A percentile compares a stretch with the other conserved stretches of the same genome.
These are phyloP conservation scores for Solanum hybrid DNA, from an alignment of 305 asterid genomes.

Conservation along the genomic window DNA sequence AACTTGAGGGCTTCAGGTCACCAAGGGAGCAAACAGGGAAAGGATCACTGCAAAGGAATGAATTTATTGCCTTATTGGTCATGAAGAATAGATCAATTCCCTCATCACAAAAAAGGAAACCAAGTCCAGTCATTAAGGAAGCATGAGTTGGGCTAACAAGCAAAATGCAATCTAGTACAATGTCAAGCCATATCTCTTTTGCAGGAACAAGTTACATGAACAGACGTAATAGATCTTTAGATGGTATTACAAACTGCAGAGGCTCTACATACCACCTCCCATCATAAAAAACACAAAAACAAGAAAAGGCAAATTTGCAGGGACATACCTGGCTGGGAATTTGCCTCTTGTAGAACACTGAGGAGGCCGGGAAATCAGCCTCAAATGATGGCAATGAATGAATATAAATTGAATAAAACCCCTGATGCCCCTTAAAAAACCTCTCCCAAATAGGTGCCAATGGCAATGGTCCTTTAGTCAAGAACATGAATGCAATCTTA, in stretches of 20 bases:
- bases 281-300: background rate
- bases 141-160: background rate
- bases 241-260: background rate
- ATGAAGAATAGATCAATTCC: background rate
- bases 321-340: slow-evolving; percentile 79
- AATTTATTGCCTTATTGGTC: background rate
- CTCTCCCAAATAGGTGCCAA: slow-evolving; percentile 84
- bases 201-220: background rate
- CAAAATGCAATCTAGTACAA: background rate
- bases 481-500: slow-evolving; percentile 83
- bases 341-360: slow-evolving; percentile 68
- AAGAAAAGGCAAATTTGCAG: background rate
- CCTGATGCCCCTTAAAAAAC: slow-evolving; percentile 66
- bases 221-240: background rate
- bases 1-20: background rate
- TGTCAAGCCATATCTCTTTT: background rate
- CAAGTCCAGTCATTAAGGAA: background rate
- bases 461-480: slow-evolving; percentile 89
- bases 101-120: background rate
- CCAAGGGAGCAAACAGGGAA: background rate
- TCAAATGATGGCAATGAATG: slow-evolving; percentile 75
- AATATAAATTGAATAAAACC: slow-evolving; percentile 53
- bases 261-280: background rate
- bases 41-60: background rate
- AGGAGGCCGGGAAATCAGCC: slow-evolving; percentile 43